Evolutionary conservation across 805 yeast species (phyloP).

Genomic region (Ascoidea asiatica): DNA sequence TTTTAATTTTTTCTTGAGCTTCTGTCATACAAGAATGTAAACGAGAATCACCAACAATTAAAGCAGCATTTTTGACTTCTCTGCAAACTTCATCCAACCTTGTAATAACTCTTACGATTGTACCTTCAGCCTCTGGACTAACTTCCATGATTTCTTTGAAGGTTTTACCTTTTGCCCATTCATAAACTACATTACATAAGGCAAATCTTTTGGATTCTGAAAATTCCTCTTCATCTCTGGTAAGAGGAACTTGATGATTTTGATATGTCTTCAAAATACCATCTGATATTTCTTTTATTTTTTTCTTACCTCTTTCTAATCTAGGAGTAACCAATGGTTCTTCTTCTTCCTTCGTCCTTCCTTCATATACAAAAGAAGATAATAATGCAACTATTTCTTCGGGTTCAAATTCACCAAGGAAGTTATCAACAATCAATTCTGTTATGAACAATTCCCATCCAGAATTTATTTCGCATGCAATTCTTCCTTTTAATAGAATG

Average conservation of each 20-base stretch:
- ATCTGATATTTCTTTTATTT: conserved; percentile 59
- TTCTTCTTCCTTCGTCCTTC: conserved; percentile 47
- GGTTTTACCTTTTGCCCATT: conserved; percentile 94
- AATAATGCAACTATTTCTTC: conserved; percentile 94
- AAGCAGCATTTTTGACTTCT: conserved; percentile 85
- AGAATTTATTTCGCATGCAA: conserved; percentile 81
- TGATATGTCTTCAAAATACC: conserved; percentile 47
- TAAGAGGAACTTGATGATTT: conserved; percentile 57
- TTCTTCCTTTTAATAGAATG: conserved; percentile 73
- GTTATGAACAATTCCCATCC: conserved; percentile 89
- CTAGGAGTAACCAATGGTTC: conserved; percentile 59
- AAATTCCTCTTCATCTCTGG: conserved; percentile 78
- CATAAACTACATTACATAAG: conserved; percentile 85
- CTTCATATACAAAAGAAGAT: conserved; percentile 90
- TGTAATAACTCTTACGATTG: conserved; percentile 90
- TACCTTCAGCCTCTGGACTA: conserved; percentile 88
- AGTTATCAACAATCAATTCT: conserved; percentile 81
- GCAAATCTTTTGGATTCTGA: conserved; percentile 78
- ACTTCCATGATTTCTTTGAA: conserved; percentile 85
- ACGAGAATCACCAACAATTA: conserved; percentile 88
- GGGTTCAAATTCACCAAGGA: conserved; percentile 84
- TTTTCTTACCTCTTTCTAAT: conserved; percentile 53
- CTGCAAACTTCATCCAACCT: conserved; percentile 91
- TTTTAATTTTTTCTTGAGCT: conserved; percentile 88
- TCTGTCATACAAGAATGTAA: conserved; percentile 79